Conservation (phyloP, 2,329 filamentous ascomycete genomes). For the Ophiostoma perfectum region DNA sequence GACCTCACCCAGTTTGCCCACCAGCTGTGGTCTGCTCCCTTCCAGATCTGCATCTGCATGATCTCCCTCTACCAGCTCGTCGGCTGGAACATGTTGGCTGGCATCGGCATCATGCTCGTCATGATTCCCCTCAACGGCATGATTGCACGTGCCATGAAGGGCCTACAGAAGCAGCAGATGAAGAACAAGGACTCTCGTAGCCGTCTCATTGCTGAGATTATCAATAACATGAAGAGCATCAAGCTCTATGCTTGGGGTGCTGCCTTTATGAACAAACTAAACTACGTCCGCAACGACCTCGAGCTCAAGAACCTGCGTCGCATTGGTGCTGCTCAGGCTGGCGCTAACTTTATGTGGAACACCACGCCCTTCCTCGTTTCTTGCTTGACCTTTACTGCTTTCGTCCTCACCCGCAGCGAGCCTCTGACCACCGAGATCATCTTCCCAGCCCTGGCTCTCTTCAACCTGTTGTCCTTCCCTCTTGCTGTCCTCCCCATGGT, state of each 20-base stretch:
- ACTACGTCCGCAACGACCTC: constrained; percentile 89
- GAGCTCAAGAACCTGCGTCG: constrained; percentile 93
- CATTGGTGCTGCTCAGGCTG: constrained; percentile 87
- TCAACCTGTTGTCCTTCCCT: constrained; percentile 94
- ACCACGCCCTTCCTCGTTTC: constrained; percentile 97
- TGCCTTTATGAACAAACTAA: constrained; percentile 96
- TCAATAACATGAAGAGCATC: constrained; percentile 99
- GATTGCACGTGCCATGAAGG: constrained; percentile 90
- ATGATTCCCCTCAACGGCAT: constrained; percentile 96
- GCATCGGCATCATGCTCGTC: constrained; percentile 88
- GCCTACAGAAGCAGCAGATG: constrained; percentile 92
- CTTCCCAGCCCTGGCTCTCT: constrained; percentile 87
- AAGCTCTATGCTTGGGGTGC: constrained; percentile 97
- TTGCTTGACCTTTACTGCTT: constrained; percentile 91
- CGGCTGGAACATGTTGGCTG: constrained; percentile 90
- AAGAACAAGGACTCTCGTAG: constrained; percentile 97
- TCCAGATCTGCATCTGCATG: constrained; percentile 96
- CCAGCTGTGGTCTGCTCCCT: constrained; percentile 93
- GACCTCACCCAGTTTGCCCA: constrained; percentile 94
- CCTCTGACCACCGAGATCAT: constrained; percentile 92
- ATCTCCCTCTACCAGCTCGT: constrained; percentile 91
- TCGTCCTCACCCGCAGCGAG: constrained; percentile 73
- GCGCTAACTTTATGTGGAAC: constrained; percentile 97
- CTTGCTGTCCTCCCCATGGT: constrained; percentile 95
- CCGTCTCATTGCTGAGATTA: constrained; percentile 89